Evolutionary conservation across 768 basidiomycete genomes (phyloP), one percentile per base, ranked within the genome.

Genomic region (Leccinum variicolor): DNA sequence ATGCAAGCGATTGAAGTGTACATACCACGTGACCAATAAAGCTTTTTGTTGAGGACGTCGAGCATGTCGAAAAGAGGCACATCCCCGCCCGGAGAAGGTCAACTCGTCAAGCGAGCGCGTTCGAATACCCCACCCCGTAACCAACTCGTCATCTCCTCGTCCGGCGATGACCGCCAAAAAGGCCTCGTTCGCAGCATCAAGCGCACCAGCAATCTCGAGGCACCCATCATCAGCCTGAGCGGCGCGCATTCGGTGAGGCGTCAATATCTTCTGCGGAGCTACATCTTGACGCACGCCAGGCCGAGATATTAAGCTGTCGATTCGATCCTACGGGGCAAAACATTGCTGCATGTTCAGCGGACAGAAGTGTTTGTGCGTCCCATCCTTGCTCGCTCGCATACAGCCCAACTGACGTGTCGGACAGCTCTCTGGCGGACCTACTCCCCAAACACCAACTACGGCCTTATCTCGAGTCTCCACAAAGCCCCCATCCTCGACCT

Each of bases 291-390:
- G 6, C n/a, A 31, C 31, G 11, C 43, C 50, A 90, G 88, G 86
- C 80, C 8, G 97, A 99, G 76, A 92, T 98, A 60, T 62, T 95
- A 61, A 90, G 90, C 63, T 92, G 94, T 76, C 83, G 92, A 64
- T 98, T 98, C 69, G 93, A 96, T 67, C 93, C 94, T 14, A 89
- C 89, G 3, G 97, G 97, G 4, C 89, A 95, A 71, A 92, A 91
- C 63, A 85, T 98, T 57, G 97, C 96, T 41, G 94, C 94, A 9
- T 92, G 89, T 68, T 94, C 92, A 14, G 82, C 89, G 2, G 96
- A 99, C 74, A 80, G 92, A 66, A 87, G 87, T 61, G 87, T 98
- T 61, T 96, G 94, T 92, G 66, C 73, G 92, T 84, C 36, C 21
- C 13, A 3, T 46, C 21, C 23, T 21, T 5, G 29, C 19, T 55